Evolutionary conservation across 139 green algal species (phyloP), one percentile per base, ranked within the genome.

Genomic region (Micractinium sp.): DNA sequence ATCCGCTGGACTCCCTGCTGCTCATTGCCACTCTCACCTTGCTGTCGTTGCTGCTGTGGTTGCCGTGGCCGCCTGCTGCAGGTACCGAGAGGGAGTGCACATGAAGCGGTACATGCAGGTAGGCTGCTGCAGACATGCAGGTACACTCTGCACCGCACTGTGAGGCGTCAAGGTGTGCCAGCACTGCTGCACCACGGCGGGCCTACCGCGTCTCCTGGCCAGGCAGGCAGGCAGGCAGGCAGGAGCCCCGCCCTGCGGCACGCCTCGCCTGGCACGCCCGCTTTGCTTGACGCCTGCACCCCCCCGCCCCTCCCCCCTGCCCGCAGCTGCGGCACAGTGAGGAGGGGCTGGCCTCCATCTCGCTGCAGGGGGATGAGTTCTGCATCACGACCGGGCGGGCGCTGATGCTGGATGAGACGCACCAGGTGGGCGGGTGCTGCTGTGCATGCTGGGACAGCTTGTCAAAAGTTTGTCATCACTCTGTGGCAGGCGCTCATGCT

Each of bases 291-390:
- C 47, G 47, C 47, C 47, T 56, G 47, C 47, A 56, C 47, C 47
- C 47, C 47, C 9, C 47, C 47, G 7, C 47, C 47, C 47, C 9
- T 9, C 47, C 47, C 9, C 7, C 47, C 47, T 56, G 47, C 47
- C 47, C 47, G 15, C 47, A 75, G 53, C 91, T 97, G 83, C 90
- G 91, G 18, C 86, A 93, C 39, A 86, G 89, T 9, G 85, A 93
- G 81, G 79, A 56, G 35, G 95, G 94, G 0, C 79, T 90, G 15
- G 92, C 95, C 33, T 94, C 91, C 22, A 90, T 97, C 29, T 93
- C 89, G 29, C 77, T 92, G 27, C 82, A 90, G 35, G 94, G 94
- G 3, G 80, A 91, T 9, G 93, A 95, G 81, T 89, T 96, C n/a
- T 89, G 85, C 29, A 93, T 97, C 35, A 80, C 92, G 12, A 81